Evolutionary conservation across 306 rosid genomes (phyloP).

Genomic region (Styphnolobium japonicum): DNA sequence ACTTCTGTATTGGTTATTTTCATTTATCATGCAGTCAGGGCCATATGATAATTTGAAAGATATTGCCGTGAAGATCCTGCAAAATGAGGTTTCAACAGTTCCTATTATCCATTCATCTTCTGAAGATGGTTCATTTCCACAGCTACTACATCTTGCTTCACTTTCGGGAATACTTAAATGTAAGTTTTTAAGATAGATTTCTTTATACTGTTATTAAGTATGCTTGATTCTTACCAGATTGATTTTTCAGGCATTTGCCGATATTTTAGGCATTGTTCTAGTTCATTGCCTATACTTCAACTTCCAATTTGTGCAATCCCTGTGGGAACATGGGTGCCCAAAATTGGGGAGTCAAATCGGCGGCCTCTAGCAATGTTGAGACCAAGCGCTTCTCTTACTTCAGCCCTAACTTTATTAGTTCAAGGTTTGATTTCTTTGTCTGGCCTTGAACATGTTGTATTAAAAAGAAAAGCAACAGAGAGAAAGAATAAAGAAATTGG

Average conservation of each 20-base stretch:
- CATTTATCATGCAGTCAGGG: conserved; percentile 62
- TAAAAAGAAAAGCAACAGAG: background rate
- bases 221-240: conserved; percentile 39
- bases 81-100: conserved; percentile 85
- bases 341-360: conserved; percentile 82
- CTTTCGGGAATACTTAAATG: conserved; percentile 91
- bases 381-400: conserved; percentile 76
- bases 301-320: conserved; percentile 81
- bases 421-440: conserved; percentile 59
- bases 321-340: conserved; percentile 97
- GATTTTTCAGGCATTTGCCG: conserved; percentile 92
- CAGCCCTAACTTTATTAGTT: conserved; percentile 81
- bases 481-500: background rate
- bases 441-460: background rate
- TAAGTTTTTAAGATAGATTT: conserved; percentile 36
- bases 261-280: conserved; percentile 83
- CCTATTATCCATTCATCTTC: conserved; percentile 78
- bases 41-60: conserved; percentile 90
- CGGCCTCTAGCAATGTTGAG: conserved; percentile 86
- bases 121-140: conserved; percentile 89
- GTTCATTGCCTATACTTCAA: conserved; percentile 84
- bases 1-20: background rate
- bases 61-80: conserved; percentile 74
- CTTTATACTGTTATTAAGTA: conserved; percentile 2
- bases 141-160: conserved; percentile 90